Evolutionary conservation across 208 protist genomes (phyloP), one percentile per base, ranked within the genome.

Genomic region (Trypanosoma brucei): DNA sequence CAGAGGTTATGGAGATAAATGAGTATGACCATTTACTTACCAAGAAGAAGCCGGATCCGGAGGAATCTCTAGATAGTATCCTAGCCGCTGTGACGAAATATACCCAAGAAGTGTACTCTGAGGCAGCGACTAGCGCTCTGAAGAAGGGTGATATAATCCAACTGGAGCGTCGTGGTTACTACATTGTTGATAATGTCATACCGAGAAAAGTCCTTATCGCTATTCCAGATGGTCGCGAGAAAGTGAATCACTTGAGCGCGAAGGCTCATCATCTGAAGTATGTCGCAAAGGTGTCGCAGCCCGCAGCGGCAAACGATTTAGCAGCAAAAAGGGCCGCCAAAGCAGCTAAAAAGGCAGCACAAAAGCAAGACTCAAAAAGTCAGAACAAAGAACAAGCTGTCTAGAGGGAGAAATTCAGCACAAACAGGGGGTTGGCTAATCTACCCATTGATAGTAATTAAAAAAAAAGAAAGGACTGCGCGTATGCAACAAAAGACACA

Each of bases 21-120:
- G 92, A 98, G 62, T 99, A 94, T 82, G 98, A 98, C 74, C 86
- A 98, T 66, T 67, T 99, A 6, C 88, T 99, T 58, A 99, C 84
- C 11, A 98, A 98, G 75, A 78, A 84, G 63, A 98, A 98, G 72
- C 67, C 98, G 4, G 97, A 99, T 58, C 87, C 83, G 9, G 96
- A 98, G 39, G 86, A 98, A 35, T 77, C 75, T 14, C 74, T 99
- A 38, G 86, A 98, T 46, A 79, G 95, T 46, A 75, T 98, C 55
- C 83, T 99, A 63, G 97, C 96, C 36, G 59, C 81, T 14, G 83
- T 97, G 22, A 96, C 93, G 14, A 78, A 79, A 49, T 84, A 81
- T 66, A 72, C 83, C 34, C 81, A 92, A 59, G 70, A 85, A 44
- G 81, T 76, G 0, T 57, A 98, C 39, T 95, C 88, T 39, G 95